Conservation (phyloP, 1,284 basidiomycete genomes). For the Tausonia pullulans region DNA sequence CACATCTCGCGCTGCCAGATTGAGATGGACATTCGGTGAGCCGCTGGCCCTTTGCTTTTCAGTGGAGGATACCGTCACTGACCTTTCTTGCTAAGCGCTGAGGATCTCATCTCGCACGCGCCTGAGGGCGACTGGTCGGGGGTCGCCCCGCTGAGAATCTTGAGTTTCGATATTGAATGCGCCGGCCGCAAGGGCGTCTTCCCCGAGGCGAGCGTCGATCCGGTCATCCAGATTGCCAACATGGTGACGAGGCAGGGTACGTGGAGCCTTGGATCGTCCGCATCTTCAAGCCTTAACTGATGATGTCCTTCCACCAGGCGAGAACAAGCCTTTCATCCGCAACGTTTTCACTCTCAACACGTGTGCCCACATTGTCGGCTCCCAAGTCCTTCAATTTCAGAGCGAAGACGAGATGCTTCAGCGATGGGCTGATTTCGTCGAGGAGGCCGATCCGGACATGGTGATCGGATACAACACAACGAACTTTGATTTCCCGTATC, state of each 20-base stretch:
- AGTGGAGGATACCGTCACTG: constrained; percentile 1
- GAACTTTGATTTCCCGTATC: constrained; percentile 87
- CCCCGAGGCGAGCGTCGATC: constrained; percentile 74
- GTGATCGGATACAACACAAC: constrained; percentile 89
- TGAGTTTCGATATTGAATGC: constrained; percentile 96
- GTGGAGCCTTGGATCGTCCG: constrained; percentile 14
- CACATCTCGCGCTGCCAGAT: constrained; percentile 75
- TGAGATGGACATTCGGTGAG: constrained; percentile 63
- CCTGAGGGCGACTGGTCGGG: constrained; percentile 83
- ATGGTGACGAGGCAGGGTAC: constrained; percentile 92
- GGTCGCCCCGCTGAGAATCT: constrained; percentile 76
- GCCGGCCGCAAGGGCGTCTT: constrained; percentile 92
- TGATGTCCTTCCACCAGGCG: constrained; percentile 45
- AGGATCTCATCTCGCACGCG: constrained; percentile 70
- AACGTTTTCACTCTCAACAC: constrained; percentile 93
- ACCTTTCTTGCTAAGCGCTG: constrained; percentile 41
- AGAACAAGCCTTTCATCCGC: constrained; percentile 78
- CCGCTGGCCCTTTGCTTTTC: constrained; percentile 8
- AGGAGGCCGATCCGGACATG: constrained; percentile 79
- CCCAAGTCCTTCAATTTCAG: constrained; percentile 77
- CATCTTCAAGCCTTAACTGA: neutral
- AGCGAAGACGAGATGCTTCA: constrained; percentile 61
- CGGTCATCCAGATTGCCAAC: constrained; percentile 92
- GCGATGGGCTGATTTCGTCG: constrained; percentile 73
- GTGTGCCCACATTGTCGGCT: constrained; percentile 86